These are phyloP conservation scores for Agrocybe pediades DNA, from an alignment of 768 basidiomycete genomes.

Conservation along the genomic window DNA sequence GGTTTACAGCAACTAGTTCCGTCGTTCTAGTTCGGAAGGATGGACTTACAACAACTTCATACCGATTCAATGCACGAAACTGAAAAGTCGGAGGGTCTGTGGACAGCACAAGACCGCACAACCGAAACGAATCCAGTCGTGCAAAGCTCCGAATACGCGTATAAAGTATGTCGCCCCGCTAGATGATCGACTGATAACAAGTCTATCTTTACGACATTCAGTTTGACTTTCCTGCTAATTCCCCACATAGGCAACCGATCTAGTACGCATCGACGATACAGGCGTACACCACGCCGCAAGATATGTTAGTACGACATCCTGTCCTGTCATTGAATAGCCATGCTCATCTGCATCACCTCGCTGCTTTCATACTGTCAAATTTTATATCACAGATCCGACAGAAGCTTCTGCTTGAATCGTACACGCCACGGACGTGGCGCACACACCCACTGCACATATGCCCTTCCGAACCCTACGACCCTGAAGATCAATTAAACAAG, in stretches of 20 bases:
- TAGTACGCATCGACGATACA: constrained; percentile 59
- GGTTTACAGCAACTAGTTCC: neutral
- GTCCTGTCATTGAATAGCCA: neutral
- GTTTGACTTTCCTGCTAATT: constrained; percentile 2
- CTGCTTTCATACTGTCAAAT: constrained; percentile 6
- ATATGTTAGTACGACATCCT: constrained; percentile 45
- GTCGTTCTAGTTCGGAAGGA: neutral
- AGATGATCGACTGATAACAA: neutral
- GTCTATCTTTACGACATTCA: neutral
- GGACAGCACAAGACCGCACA: constrained; percentile 20
- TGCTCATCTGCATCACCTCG: constrained; percentile 1
- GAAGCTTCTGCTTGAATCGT: constrained; percentile 61
- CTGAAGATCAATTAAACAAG: constrained; percentile 54
- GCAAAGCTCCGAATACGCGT: constrained; percentile 55
- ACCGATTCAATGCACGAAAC: constrained; percentile 6
- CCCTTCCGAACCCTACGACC: constrained; percentile 64
- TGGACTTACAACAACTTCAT: neutral
- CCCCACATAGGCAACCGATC: constrained; percentile 55
- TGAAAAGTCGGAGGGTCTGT: constrained; percentile 29
- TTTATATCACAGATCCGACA: constrained; percentile 53
- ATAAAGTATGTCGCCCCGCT: constrained; percentile 44
- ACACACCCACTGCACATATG: constrained; percentile 74
- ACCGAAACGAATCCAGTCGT: constrained; percentile 57
- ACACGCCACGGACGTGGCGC: constrained; percentile 82
- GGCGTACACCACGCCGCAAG: constrained; percentile 69